A percentile compares a stretch with the other conserved stretches of the same genome.
phyloP scores from a whole-genome alignment of 1,284 basidiomycete species.

The Tylopilus sp. region DNA sequence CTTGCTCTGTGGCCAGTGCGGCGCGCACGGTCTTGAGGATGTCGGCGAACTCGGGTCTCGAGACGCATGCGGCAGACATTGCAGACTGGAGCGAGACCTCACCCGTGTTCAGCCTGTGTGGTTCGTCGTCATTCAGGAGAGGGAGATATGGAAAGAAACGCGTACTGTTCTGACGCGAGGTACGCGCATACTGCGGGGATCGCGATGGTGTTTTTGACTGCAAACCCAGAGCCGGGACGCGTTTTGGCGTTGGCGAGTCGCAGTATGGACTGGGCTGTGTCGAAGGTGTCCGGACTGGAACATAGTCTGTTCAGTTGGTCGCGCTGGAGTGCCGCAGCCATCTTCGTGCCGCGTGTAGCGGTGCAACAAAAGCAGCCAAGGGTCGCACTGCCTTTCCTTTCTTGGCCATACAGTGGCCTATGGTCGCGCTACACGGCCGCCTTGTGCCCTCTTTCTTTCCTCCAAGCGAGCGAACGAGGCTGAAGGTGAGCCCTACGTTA shows the following conservation, averaged over 20 bases:
- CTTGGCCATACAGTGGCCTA: no score
- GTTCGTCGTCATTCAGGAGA: not conserved
- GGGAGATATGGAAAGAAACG: not conserved
- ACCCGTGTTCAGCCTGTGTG: slow-evolving; percentile 23
- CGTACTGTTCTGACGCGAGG: no score
- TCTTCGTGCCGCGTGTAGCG: slow-evolving; percentile 3
- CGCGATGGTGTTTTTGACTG: no score
- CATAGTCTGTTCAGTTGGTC: slow-evolving; percentile 21
- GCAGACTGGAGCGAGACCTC: slow-evolving; percentile 31
- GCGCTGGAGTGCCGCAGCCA: slow-evolving; percentile 17
- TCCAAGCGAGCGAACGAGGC: no score
- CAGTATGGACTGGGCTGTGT: slow-evolving; percentile 25
- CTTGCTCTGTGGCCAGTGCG: slow-evolving; percentile 10
- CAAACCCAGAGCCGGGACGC: no score
- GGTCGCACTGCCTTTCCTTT: no score
- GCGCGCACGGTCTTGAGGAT: no score
- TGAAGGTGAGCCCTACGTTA: no score
- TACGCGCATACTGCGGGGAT: no score
- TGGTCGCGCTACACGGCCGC: no score
- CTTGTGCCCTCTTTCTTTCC: no score
- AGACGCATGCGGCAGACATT: slow-evolving; percentile 24
- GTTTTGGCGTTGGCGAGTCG: slow-evolving; percentile 25
- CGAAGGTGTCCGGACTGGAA: slow-evolving; percentile 19
- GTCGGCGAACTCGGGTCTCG: slow-evolving; percentile 18
- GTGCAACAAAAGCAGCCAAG: no score